These are phyloP conservation scores for Candida glaebosa DNA, from an alignment of 805 yeast genomes.

Conservation along the genomic window DNA sequence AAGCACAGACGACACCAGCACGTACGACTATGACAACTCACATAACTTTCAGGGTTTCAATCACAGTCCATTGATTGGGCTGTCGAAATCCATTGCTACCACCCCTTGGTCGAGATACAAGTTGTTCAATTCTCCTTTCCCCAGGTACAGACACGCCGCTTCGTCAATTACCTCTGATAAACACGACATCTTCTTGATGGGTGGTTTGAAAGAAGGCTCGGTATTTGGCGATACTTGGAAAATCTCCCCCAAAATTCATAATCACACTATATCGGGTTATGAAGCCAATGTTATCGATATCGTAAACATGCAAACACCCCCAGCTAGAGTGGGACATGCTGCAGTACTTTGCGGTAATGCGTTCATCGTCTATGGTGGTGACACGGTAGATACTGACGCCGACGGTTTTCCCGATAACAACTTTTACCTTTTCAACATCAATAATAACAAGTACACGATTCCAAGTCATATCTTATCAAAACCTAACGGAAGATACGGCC, in stretches of 20 bases:
- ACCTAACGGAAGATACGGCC: slow-evolving; percentile 94
- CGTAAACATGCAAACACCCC: slow-evolving; percentile 77
- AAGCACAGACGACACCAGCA: neutral
- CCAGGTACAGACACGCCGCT: slow-evolving; percentile 91
- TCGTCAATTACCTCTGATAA: slow-evolving; percentile 64
- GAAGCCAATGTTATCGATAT: slow-evolving; percentile 32
- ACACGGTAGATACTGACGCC: slow-evolving; percentile 77
- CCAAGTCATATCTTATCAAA: slow-evolving; percentile 48
- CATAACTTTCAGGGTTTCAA: neutral
- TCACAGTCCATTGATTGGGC: slow-evolving; percentile 3
- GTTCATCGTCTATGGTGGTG: slow-evolving; percentile 94
- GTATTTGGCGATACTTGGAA: slow-evolving; percentile 97
- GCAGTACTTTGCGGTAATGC: slow-evolving; percentile 92
- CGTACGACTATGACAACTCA: neutral
- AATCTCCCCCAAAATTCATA: slow-evolving; percentile 46
- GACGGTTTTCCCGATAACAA: slow-evolving; percentile 83
- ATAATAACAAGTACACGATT: slow-evolving; percentile 41
- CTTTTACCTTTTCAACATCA: slow-evolving; percentile 73
- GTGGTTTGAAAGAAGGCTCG: slow-evolving; percentile 88
- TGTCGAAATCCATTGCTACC: slow-evolving; percentile 10
- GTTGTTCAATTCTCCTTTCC: slow-evolving; percentile 78
- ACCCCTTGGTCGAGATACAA: slow-evolving; percentile 70
- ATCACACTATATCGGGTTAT: slow-evolving; percentile 21
- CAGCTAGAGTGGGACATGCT: slow-evolving; percentile 96
- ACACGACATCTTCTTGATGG: slow-evolving; percentile 84